Evolutionary conservation across 768 basidiomycete species (phyloP).

Genomic region (Trametes maxima): DNA sequence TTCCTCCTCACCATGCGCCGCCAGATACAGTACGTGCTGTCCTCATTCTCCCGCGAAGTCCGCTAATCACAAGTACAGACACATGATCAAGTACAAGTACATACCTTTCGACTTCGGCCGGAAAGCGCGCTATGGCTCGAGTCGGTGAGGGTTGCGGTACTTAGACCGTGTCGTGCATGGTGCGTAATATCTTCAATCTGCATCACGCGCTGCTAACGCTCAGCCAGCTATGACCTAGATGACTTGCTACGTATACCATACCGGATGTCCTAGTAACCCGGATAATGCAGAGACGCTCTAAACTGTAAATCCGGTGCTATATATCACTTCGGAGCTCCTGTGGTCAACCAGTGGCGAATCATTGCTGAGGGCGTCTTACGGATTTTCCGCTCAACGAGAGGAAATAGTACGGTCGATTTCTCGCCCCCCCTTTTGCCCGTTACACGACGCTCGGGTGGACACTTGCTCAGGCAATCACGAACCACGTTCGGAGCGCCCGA

Average conservation of each 20-base stretch:
- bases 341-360: too few species aligned
- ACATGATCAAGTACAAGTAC: conserved; percentile 99
- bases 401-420: too few species aligned
- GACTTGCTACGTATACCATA: conserved; percentile 18
- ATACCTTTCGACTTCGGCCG: conserved; percentile 94
- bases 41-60: conserved; percentile 3
- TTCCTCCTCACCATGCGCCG: conserved; percentile 95
- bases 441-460: too few species aligned
- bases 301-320: not conserved
- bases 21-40: conserved; percentile 82
- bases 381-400: too few species aligned
- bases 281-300: conserved; percentile 10
- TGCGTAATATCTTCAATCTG: not conserved
- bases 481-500: too few species aligned
- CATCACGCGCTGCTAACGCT: not conserved
- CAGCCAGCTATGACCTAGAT: conserved; percentile 15
- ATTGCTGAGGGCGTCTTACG: too few species aligned
- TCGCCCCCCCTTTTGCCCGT: too few species aligned
- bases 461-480: too few species aligned
- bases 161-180: not conserved
- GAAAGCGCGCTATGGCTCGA: conserved; percentile 81
- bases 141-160: conserved; percentile 38
- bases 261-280: conserved; percentile 5
- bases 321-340: too few species aligned
- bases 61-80: conserved; percentile 48